Evolutionary conservation across 225 moss, liverwort and hornwort species (phyloP), one percentile per base, ranked within the genome.

Genomic region (Takakia lepidozioides): DNA sequence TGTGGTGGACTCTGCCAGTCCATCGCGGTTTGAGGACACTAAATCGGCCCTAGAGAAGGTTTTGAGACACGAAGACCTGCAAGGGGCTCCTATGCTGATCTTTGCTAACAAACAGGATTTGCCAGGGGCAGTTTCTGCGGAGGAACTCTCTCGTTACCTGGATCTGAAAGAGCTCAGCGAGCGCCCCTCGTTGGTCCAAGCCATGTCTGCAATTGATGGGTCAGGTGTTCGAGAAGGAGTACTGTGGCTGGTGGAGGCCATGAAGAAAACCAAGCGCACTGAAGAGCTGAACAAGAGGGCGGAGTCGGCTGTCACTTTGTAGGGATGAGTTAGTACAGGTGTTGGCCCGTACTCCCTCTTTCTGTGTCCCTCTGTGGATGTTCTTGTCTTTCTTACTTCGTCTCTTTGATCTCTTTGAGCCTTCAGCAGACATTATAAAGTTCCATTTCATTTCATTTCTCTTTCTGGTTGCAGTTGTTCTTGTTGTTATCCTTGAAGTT

Each of bases 101-200:
- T 75, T 91, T 48, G 91, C 87, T 10, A 91, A 98, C 56, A 98
- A 98, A 67, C 98, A 98, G 85, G 98, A 91, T 46, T 55, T 98
- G 66, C 38, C 82, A 27, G 87, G 81, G 23, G 91, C 87, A 1
- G 71, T 79, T 52, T 82, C 80, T 36, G 85, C 76, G 7, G 87
- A 98, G 68, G 98, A 98, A 63, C 62, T 98, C 25, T 62, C 80
- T 5, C 78, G 63, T 3, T 72, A 52, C 25, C 52, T 98, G 66
- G 82, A 85, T 57, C 61, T 91, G 1, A 81, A 88, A 72, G 57
- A 83, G 54, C 78, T 81, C 32, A 83, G 72, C 48, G 59, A 56
- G 41, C 48, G 87, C 26, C 70, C 67, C 27, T 76, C 83, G 10
- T 69, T 67, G 22, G 81, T 87, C n/a, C 81, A 87, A 69, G 98